These are phyloP conservation scores for Endocladia muricata DNA, from an alignment of 31 red algal genomes.

Conservation along the genomic window DNA sequence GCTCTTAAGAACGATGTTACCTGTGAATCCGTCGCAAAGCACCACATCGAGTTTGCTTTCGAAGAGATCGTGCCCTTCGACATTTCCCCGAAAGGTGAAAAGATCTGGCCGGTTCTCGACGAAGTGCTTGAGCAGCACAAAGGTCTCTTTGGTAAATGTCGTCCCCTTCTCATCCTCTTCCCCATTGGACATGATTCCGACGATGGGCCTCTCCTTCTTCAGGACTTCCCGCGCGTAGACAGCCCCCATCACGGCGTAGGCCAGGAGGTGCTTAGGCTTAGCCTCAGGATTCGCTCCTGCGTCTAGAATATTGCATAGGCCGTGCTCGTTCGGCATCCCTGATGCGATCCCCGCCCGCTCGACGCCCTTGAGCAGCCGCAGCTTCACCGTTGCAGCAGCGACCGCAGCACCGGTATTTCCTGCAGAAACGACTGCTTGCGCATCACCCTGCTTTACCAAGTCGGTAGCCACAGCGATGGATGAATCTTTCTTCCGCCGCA, in stretches of 20 bases:
- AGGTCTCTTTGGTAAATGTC: neutral
- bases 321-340: neutral
- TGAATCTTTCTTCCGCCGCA: too few species aligned
- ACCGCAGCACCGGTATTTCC: slow-evolving; percentile 7
- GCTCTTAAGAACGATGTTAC: slow-evolving; percentile 13
- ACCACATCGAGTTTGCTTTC: slow-evolving; percentile 13
- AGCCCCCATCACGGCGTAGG: slow-evolving; percentile 7
- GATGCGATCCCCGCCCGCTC: neutral
- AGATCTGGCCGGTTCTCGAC: neutral
- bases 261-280: slow-evolving; percentile 2
- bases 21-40: slow-evolving; percentile 13
- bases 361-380: neutral
- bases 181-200: slow-evolving; percentile 5
- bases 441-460: too few species aligned
- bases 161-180: slow-evolving; percentile 13
- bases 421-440: slow-evolving; percentile 5
- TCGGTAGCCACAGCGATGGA: too few species aligned
- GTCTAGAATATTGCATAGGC: neutral
- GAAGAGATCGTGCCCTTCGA: slow-evolving; percentile 5
- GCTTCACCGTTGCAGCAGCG: slow-evolving; percentile 1
- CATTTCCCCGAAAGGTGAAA: slow-evolving; percentile 6
- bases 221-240: neutral
- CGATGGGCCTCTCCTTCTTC: neutral
- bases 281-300: slow-evolving; percentile 5
- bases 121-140: neutral